phyloP scores from a whole-genome alignment of 208 protist species.

The Leptomonas pyrrhocoris region DNA sequence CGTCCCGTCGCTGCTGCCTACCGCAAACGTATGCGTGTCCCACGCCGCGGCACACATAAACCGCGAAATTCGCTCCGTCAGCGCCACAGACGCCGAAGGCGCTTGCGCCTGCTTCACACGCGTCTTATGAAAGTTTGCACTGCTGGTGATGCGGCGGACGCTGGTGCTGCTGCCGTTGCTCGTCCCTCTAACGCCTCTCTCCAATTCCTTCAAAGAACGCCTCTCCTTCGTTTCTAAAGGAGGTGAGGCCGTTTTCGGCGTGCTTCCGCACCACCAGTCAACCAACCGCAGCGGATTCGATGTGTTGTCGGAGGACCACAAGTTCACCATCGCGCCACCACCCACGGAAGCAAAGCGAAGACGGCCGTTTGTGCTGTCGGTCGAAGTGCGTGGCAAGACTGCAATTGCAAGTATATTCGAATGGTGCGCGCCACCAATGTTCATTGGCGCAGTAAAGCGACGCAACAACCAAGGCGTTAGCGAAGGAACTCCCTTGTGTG shows the following conservation, averaged over 20 bases:
- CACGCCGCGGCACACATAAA: conserved; percentile 58
- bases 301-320: conserved; percentile 14
- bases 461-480: background rate
- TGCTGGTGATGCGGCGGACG: conserved; percentile 1
- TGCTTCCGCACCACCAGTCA: conserved; percentile 33
- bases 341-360: conserved; percentile 69
- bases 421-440: conserved; percentile 64
- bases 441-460: conserved; percentile 13
- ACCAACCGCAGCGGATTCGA: conserved; percentile 15
- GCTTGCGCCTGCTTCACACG: conserved; percentile 2
- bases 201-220: too few relatives aligned
- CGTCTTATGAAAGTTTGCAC: conserved; percentile 15
- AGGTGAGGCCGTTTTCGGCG: too few relatives aligned
- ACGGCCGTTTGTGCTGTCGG: background rate
- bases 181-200: background rate
- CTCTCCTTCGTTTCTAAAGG: background rate
- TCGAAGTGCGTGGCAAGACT: conserved; percentile 17
- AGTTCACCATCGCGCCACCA: conserved; percentile 33
- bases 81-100: conserved; percentile 3
- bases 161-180: background rate
- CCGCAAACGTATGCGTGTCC: conserved; percentile 27
- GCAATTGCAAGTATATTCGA: conserved; percentile 76
- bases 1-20: conserved; percentile 73
- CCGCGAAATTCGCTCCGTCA: conserved; percentile 49
- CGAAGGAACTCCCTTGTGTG: too few relatives aligned